Base-by-base conservation (phyloP, 1,284 basidiomycete species). In the Earliella scabrosa region DNA sequence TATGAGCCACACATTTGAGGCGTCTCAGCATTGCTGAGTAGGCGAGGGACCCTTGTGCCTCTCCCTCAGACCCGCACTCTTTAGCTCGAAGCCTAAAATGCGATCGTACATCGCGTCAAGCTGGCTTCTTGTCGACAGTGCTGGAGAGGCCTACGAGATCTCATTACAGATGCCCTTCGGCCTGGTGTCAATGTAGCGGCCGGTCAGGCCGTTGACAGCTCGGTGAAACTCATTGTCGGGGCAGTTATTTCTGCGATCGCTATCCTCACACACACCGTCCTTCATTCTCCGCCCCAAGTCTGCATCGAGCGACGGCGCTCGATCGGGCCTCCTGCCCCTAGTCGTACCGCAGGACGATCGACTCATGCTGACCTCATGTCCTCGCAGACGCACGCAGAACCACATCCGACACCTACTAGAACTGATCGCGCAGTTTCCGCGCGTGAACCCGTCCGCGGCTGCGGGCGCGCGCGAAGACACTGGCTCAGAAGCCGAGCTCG, bases 361-460 rank as follows among this genome's bases (percentile, higher is more conserved):
- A 46, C 44, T 49, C 47, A 41, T 31, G 38, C 32, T 53, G 36
- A 39, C 56, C 31, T 29, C 35, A n/a, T 29, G 16, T 13, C 26
- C 24, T 52, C 43, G 2, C 56, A 88, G 87, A 45, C 83, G 93
- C 52, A 78, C 86, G 51, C 61, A 75, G 3, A 83, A 82, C 65
- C 93, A 91, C 66, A 86, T 85, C 39, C 77, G 79, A 35, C 81
- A 83, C 54, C 81, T 96, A 0, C 79, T 95, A 20, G 81, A 85
- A 10, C 81, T 93, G 40, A 87, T 95, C 52, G 71, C 79, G 1
- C 81, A 82, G 49, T 97, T 97, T 69, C 96, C 95, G 2, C 81
- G 75, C 18, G 72, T 77, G 43, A 95, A 95, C 71, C 90, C 92
- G 2, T 82, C 82, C 41, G 68, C 72, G 23, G 40, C 49, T 2